Percentiles rank a stretch among this genome's conserved stretches.
phyloP scores from a whole-genome alignment of 352 stramenopile genomes.

The Aphanomyces astaci region DNA sequence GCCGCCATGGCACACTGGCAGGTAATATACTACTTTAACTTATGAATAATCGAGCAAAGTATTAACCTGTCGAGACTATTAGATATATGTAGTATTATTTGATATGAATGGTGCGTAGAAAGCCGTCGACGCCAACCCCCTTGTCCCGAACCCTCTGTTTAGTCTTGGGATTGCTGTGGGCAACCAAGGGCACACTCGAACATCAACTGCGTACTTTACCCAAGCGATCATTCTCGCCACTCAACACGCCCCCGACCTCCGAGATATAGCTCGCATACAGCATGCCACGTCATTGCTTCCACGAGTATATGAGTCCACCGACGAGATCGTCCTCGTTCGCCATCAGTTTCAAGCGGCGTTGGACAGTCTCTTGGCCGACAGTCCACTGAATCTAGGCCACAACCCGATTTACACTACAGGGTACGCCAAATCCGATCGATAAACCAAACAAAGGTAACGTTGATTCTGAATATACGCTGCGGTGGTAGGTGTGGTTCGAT shows the following conservation, averaged over 20 bases:
- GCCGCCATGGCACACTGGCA: neutral
- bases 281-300: constrained; percentile 25
- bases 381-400: constrained; percentile 4
- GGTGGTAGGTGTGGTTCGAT: constrained; percentile 32
- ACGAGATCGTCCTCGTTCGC: constrained; percentile 22
- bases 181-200: neutral
- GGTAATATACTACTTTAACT: no score
- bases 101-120: no score
- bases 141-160: neutral
- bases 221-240: neutral
- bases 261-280: constrained; percentile 19
- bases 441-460: no score
- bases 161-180: neutral
- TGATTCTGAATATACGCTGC: neutral
- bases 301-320: constrained; percentile 28
- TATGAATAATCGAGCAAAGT: no score
- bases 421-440: no score
- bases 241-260: neutral
- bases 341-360: constrained; percentile 22
- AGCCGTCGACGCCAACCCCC: neutral
- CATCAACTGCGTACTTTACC: neutral
- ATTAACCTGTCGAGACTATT: no score
- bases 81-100: no score
- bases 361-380: neutral
- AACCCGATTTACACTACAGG: constrained; percentile 28